A percentile compares a stretch with the other conserved stretches of the same genome.
Evolutionary conservation across 164 flowering plant genomes (phyloP).

Genomic region (Piper longum): DNA sequence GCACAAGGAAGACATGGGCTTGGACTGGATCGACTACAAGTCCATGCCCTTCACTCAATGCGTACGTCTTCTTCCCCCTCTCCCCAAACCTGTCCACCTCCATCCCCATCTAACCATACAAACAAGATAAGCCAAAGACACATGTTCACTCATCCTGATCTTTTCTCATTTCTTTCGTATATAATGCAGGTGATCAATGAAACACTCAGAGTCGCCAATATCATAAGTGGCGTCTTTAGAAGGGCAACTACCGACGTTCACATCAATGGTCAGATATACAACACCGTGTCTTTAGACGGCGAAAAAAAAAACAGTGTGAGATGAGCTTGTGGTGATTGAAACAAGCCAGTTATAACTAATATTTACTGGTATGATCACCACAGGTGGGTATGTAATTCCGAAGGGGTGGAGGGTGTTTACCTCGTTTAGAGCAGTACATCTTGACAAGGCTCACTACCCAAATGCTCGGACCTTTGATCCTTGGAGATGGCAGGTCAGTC

Average conservation of each 20-base stretch:
- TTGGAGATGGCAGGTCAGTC: slow-evolving; percentile 94
- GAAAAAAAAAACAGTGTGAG: too few species aligned
- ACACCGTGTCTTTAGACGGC: not conserved
- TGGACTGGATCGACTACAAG: slow-evolving; percentile 80
- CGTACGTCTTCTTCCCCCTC: slow-evolving; percentile 28
- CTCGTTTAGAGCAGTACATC: slow-evolving; percentile 82
- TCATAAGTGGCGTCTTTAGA: slow-evolving; percentile 83
- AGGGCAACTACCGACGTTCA: slow-evolving; percentile 52
- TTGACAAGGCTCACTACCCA: slow-evolving; percentile 55
- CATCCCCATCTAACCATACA: too few species aligned
- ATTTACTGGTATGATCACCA: too few species aligned
- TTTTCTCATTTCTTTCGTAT: not conserved
- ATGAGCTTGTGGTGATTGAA: not conserved
- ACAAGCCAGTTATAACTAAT: not conserved
- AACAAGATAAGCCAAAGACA: too few species aligned
- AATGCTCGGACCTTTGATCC: slow-evolving; percentile 90
- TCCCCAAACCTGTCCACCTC: too few species aligned
- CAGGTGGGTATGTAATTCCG: slow-evolving; percentile 64
- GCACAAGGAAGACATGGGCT: slow-evolving; percentile 16
- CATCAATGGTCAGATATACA: slow-evolving; percentile 37
- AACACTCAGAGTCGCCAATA: slow-evolving; percentile 78
- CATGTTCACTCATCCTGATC: too few species aligned
- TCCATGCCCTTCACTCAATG: slow-evolving; percentile 95
- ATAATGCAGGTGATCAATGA: slow-evolving; percentile 70
- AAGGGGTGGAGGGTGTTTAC: slow-evolving; percentile 91